Evolutionary conservation across 768 basidiomycete species (phyloP).

Genomic region (Boletus rubropictus): DNA sequence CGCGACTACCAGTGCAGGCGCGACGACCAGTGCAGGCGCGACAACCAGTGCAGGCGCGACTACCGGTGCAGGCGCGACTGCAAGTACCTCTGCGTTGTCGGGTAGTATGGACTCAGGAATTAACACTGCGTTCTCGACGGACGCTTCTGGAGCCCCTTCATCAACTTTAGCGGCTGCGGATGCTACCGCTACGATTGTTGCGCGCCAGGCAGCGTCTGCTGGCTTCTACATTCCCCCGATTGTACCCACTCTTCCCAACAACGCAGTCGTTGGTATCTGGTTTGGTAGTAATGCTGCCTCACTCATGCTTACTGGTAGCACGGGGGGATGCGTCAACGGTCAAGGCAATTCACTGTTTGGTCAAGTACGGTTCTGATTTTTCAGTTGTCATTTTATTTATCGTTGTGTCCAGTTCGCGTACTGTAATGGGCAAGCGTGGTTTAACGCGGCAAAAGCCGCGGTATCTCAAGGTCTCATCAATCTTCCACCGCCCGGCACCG

Average conservation of each 20-base stretch:
- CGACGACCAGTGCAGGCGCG: neutral
- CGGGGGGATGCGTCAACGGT: conserved; percentile 21
- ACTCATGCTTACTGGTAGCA: conserved; percentile 21
- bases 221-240: conserved; percentile 22
- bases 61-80: neutral
- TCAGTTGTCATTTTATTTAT: neutral
- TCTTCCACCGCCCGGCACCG: conserved; percentile 19
- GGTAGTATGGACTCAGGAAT: neutral
- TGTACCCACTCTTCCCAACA: conserved; percentile 20
- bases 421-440: conserved; percentile 25
- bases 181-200: neutral
- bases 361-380: conserved; percentile 11
- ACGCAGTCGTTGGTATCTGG: conserved; percentile 25
- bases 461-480: conserved; percentile 18
- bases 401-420: conserved; percentile 16
- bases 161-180: neutral
- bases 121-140: neutral
- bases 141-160: neutral
- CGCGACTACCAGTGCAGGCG: neutral
- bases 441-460: conserved; percentile 16
- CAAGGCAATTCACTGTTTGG: conserved; percentile 20
- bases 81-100: neutral
- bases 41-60: neutral
- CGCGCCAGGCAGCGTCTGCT: conserved; percentile 12
- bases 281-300: conserved; percentile 25